These are phyloP conservation scores for Ophiostoma sp. DNA, from an alignment of 2,329 filamentous ascomycete genomes.

Conservation along the genomic window DNA sequence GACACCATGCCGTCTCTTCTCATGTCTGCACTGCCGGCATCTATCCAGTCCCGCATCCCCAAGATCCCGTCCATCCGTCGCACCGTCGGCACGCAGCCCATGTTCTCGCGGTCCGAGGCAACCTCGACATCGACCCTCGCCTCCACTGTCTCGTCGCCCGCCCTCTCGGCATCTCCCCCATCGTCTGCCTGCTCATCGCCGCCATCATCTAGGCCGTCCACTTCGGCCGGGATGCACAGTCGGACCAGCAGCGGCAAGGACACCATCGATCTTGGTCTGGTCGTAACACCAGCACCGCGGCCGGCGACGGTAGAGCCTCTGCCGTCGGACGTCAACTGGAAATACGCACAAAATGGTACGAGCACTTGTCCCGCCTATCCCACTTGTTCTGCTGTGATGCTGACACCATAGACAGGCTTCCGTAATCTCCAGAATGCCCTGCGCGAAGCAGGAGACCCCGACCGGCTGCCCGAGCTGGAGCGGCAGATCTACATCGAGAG, in stretches of 20 bases:
- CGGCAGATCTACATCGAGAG: constrained; percentile 61
- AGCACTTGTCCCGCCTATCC: neutral
- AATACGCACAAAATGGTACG: constrained; percentile 27
- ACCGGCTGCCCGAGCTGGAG: constrained; percentile 40
- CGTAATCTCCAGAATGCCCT: constrained; percentile 26
- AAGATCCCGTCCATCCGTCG: constrained; percentile 26
- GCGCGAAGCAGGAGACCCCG: constrained; percentile 26
- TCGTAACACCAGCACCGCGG: constrained; percentile 15
- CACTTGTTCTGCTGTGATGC: neutral
- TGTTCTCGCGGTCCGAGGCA: constrained; percentile 19
- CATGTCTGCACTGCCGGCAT: constrained; percentile 28
- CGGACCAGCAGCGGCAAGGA: constrained; percentile 15
- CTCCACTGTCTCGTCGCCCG: constrained; percentile 8
- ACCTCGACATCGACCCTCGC: constrained; percentile 14
- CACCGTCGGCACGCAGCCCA: constrained; percentile 21
- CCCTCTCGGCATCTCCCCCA: constrained; percentile 1
- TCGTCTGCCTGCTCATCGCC: constrained; percentile 21
- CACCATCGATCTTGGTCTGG: constrained; percentile 19
- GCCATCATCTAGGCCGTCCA: constrained; percentile 20
- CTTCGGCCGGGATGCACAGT: constrained; percentile 18
- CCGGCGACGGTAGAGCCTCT: neutral
- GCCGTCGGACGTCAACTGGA: constrained; percentile 26
- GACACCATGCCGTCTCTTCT: constrained; percentile 25
- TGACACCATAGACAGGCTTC: constrained; percentile 19
- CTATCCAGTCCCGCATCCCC: constrained; percentile 29